Evolutionary conservation across 306 rosid species (phyloP), one percentile per base, ranked within the genome.

Genomic region (Vigna angularis): DNA sequence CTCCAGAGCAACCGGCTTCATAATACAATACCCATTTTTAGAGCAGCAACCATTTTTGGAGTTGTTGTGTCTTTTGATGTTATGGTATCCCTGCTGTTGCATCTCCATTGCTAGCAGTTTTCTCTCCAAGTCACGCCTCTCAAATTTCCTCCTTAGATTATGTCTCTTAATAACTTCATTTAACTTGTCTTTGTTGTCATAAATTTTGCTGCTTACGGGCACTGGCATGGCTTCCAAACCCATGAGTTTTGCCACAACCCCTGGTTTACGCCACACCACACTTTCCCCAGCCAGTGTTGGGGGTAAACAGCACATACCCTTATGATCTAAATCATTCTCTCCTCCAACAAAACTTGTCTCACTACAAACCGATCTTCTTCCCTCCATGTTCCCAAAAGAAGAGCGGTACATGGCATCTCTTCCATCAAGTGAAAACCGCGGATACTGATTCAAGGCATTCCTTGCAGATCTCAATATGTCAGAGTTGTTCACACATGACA

Each of bases 391-490:
- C 10, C 90, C 90, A 68, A 92, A 91, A 40, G 95, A 87, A 51
- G 97, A 95, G 4, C 96, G 77, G 58, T 95, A 88, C 98, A 92
- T 92, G 15, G 96, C 90, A 71, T 91, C 98, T 84, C 92, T 92
- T 14, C 98, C 98, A 59, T 95, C 98, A 0, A 95, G 95, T 2
- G 98, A 95, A 83, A 95, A 95, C 64, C 98, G 79, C 3, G 98
- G 98, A 61, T 95, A 92, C 78, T 95, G 97, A 83, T 88, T 92
- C 87, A 95, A 79, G 10, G 98, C 98, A 36, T 92, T 93, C 67
- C 96, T 82, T 16, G 98, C 97, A 18, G 97, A 92, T 72, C 96
- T 81, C 51, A 95, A 70, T 70, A 95, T 92, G 50, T 92, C 94
- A 7, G 94, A 87, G 73, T 89, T 90, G 90, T 87, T 91, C 15